Conservation (phyloP, 345 rosid genomes). For the Erodium maritimum region DNA sequence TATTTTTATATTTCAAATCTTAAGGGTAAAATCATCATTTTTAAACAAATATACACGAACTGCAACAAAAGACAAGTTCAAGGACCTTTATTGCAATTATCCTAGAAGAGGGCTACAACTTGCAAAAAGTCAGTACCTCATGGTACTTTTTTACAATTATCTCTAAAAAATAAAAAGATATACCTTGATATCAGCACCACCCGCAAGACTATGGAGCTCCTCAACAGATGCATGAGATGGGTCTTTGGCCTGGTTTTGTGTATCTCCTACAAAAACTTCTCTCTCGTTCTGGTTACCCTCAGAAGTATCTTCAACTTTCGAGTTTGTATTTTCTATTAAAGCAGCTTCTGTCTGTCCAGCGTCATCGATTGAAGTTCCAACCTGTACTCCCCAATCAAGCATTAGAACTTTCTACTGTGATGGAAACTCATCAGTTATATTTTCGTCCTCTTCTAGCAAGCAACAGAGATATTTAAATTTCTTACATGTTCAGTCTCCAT, state of each 20-base stretch:
- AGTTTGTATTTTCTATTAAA: constrained; percentile 7
- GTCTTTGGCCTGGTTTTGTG: constrained; percentile 64
- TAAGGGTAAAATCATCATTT: too few relatives aligned
- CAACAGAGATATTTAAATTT: constrained; percentile 4
- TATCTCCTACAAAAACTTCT: constrained; percentile 68
- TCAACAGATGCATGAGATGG: constrained; percentile 78
- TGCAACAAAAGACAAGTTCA: too few relatives aligned
- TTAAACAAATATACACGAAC: too few relatives aligned
- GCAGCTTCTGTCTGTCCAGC: constrained; percentile 34
- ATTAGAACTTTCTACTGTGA: constrained; percentile 12
- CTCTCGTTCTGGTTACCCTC: constrained; percentile 44
- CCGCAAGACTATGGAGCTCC: constrained; percentile 92
- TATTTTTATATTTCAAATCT: too few relatives aligned
- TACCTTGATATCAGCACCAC: constrained; percentile 97
- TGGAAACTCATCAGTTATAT: constrained; percentile 10
- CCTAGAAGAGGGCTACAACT: too few relatives aligned
- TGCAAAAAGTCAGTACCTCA: too few relatives aligned
- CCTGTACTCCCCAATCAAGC: constrained; percentile 40
- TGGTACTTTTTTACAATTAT: too few relatives aligned
- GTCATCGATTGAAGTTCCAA: constrained; percentile 37
- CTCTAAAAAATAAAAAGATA: constrained; percentile 1
- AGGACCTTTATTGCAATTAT: too few relatives aligned
- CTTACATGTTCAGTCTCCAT: constrained; percentile 89
- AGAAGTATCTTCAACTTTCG: constrained; percentile 38
- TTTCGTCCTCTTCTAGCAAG: background rate